phyloP scores from a whole-genome alignment of 208 protist species.

The Leishmania lainsoni region DNA sequence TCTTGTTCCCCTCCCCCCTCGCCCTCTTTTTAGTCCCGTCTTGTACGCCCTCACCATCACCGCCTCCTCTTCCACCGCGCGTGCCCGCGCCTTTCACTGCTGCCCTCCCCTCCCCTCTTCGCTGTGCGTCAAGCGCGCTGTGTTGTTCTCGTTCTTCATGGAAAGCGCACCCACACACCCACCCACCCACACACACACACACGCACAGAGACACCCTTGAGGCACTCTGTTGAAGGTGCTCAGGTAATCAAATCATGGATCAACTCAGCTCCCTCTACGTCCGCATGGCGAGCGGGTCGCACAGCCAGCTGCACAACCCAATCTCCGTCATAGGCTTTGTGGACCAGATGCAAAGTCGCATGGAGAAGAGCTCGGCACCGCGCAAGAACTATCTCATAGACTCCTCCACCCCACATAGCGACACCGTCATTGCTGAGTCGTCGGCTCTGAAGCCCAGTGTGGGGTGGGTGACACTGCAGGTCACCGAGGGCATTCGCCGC shows the following conservation, averaged over 20 bases:
- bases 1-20: not conserved
- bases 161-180: not conserved
- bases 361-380: slow-evolving; percentile 70
- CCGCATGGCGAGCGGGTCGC: slow-evolving; percentile 65
- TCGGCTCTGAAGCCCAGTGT: slow-evolving; percentile 90
- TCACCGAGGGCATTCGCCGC: slow-evolving; percentile 84
- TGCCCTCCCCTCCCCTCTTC: not conserved
- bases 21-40: not conserved
- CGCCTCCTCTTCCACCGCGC: not conserved
- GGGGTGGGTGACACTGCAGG: slow-evolving; percentile 92
- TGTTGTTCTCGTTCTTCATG: slow-evolving; percentile 20
- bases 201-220: not conserved
- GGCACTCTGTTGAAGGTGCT: not conserved
- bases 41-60: not conserved
- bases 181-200: not conserved
- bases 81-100: not conserved
- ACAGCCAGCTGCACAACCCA: slow-evolving; percentile 72
- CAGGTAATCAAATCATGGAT: slow-evolving; percentile 50
- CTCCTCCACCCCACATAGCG: slow-evolving; percentile 85
- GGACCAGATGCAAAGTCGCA: slow-evolving; percentile 64
- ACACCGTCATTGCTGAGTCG: slow-evolving; percentile 88
- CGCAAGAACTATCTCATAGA: slow-evolving; percentile 90
- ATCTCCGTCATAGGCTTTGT: slow-evolving; percentile 71
- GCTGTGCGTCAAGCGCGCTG: not conserved
- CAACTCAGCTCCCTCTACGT: slow-evolving; percentile 79